phyloP scores from a whole-genome alignment of 129 eudicot species.

The sunflower (Helianthus annuus) region DNA sequence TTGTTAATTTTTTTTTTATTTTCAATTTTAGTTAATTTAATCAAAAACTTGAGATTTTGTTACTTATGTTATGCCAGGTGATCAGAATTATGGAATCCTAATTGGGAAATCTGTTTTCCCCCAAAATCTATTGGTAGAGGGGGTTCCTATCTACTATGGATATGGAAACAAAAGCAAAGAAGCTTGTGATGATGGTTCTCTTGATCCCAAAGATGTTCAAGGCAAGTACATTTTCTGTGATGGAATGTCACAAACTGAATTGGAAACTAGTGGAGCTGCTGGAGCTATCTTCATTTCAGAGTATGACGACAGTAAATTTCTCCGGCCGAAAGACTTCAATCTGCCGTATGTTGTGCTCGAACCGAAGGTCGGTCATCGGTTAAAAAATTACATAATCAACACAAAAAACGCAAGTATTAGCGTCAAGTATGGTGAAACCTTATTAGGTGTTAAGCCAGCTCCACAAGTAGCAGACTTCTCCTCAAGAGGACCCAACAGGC shows the following conservation, averaged over 20 bases:
- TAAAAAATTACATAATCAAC: constrained; percentile 35
- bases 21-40: no score
- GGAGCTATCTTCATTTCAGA: constrained; percentile 47
- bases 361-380: constrained; percentile 19
- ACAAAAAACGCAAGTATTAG: constrained; percentile 37
- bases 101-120: constrained; percentile 44
- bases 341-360: constrained; percentile 36
- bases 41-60: no score
- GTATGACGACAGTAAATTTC: constrained; percentile 32
- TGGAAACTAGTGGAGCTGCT: constrained; percentile 34
- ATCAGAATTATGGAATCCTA: constrained; percentile 25
- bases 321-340: constrained; percentile 28
- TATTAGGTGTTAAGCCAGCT: constrained; percentile 42
- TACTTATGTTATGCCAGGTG: constrained; percentile 31
- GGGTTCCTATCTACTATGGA: constrained; percentile 54
- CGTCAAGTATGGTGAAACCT: constrained; percentile 37
- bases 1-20: no score
- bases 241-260: constrained; percentile 6
- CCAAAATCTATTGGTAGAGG: constrained; percentile 35
- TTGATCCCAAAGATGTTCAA: constrained; percentile 47
- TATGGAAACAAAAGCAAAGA: constrained; percentile 51
- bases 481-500: constrained; percentile 42
- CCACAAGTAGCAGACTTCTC: constrained; percentile 49
- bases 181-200: constrained; percentile 31
- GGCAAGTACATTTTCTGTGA: constrained; percentile 46